Evolutionary conservation across 225 moss, liverwort and hornwort genomes (phyloP).

Genomic region (Thuidium tamariscinum): DNA sequence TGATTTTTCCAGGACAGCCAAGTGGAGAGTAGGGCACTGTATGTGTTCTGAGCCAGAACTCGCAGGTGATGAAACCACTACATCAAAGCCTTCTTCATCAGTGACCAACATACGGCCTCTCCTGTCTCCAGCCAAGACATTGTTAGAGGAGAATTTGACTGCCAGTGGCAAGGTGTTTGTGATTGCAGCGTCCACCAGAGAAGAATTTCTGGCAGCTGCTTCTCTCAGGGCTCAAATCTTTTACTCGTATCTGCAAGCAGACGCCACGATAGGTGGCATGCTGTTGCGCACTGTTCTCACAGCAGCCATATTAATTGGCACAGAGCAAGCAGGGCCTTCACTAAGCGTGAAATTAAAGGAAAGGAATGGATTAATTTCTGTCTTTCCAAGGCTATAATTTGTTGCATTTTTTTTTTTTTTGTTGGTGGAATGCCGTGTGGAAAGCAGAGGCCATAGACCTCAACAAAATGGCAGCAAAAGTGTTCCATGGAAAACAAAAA

Average conservation of each 20-base stretch:
- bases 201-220: slow-evolving; percentile 58
- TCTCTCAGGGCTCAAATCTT: slow-evolving; percentile 71
- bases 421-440: too few relatives aligned
- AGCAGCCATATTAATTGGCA: too few relatives aligned
- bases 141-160: slow-evolving; percentile 1
- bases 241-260: slow-evolving; percentile 45
- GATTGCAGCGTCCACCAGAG: slow-evolving; percentile 37
- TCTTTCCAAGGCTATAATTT: too few relatives aligned
- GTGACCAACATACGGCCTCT: slow-evolving; percentile 4
- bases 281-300: too few relatives aligned
- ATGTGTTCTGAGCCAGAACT: slow-evolving; percentile 8
- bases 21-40: not conserved
- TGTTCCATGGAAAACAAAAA: not conserved
- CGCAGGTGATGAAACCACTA: not conserved
- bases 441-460: too few relatives aligned
- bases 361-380: too few relatives aligned
- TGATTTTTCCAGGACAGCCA: not conserved
- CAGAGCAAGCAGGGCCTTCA: too few relatives aligned
- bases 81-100: not conserved
- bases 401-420: too few relatives aligned
- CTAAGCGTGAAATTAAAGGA: too few relatives aligned
- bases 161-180: slow-evolving; percentile 35
- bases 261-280: not conserved
- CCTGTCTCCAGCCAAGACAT: not conserved
- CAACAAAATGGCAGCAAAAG: not conserved